phyloP scores from a whole-genome alignment of 2,329 filamentous ascomycete species.

The Ophiobolus disseminans region DNA sequence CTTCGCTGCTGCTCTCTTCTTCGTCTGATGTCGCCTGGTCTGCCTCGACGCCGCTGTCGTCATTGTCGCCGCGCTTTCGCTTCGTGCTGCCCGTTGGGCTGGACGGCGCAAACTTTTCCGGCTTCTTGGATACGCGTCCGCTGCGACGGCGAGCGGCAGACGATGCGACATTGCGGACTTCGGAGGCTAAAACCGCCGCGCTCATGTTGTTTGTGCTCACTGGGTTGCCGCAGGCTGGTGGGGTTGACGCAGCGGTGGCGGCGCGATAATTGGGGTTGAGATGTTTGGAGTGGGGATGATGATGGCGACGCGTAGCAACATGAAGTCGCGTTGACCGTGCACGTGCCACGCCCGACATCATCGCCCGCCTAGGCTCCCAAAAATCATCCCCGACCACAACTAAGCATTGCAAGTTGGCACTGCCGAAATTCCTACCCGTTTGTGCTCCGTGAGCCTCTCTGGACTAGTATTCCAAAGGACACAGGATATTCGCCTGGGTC shows the following conservation, averaged over 20 bases:
- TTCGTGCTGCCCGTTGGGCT: constrained; percentile 43
- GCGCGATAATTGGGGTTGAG: constrained; percentile 29
- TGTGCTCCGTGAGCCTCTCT: too few relatives aligned
- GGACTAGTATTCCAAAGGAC: too few relatives aligned
- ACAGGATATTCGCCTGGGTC: too few relatives aligned
- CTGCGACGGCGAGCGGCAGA: constrained; percentile 48
- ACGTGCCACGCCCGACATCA: too few relatives aligned
- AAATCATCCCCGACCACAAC: too few relatives aligned
- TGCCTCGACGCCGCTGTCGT: constrained; percentile 39
- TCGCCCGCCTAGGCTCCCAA: too few relatives aligned
- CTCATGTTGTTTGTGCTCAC: constrained; percentile 42
- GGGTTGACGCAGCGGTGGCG: constrained; percentile 12
- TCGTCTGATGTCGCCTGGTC: constrained; percentile 37
- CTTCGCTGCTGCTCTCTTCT: constrained; percentile 43
- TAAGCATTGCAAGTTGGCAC: too few relatives aligned
- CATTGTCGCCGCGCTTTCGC: constrained; percentile 44
- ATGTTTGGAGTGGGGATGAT: constrained; percentile 26
- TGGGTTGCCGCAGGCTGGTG: constrained; percentile 6
- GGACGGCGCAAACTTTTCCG: constrained; percentile 40
- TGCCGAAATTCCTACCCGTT: too few relatives aligned
- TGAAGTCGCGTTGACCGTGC: too few relatives aligned
- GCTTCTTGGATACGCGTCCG: constrained; percentile 50
- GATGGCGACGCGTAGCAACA: constrained; percentile 24
- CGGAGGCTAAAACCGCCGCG: constrained; percentile 33
- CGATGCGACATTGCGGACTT: constrained; percentile 32